phyloP scores from a whole-genome alignment of 257 asterid species.

The Solanum virginianum region DNA sequence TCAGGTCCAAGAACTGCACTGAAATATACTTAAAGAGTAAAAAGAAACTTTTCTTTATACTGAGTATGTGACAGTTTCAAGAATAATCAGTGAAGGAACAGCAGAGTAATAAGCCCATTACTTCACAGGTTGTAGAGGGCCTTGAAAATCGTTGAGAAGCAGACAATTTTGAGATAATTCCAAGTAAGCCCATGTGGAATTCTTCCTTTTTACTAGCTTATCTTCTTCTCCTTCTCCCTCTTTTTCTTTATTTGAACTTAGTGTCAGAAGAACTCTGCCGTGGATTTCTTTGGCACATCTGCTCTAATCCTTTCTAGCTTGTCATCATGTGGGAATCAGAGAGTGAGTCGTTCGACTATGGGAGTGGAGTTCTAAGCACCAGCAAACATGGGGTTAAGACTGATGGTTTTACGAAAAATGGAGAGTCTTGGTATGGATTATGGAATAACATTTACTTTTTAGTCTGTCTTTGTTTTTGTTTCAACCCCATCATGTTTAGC shows the following conservation, averaged over 20 bases:
- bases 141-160: constrained; percentile 25
- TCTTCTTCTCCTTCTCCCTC: neutral
- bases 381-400: constrained; percentile 49
- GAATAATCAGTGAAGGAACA: neutral
- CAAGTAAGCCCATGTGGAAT: constrained; percentile 69
- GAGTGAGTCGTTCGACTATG: constrained; percentile 47
- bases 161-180: constrained; percentile 21
- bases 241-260: neutral
- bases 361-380: constrained; percentile 48
- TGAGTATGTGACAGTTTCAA: no score
- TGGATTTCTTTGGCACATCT: neutral
- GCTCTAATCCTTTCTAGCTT: neutral
- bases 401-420: constrained; percentile 81
- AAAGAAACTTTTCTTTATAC: neutral
- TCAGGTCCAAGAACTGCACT: neutral
- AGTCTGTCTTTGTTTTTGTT: neutral
- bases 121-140: constrained; percentile 62
- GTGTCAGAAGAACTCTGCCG: neutral
- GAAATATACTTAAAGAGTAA: neutral
- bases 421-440: constrained; percentile 78
- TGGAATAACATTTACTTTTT: neutral
- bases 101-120: constrained; percentile 39
- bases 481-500: neutral
- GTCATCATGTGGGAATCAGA: constrained; percentile 86
- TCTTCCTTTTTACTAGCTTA: constrained; percentile 18